These are phyloP conservation scores for Kuraishia cidri DNA, from an alignment of 805 yeast species.

Conservation along the genomic window DNA sequence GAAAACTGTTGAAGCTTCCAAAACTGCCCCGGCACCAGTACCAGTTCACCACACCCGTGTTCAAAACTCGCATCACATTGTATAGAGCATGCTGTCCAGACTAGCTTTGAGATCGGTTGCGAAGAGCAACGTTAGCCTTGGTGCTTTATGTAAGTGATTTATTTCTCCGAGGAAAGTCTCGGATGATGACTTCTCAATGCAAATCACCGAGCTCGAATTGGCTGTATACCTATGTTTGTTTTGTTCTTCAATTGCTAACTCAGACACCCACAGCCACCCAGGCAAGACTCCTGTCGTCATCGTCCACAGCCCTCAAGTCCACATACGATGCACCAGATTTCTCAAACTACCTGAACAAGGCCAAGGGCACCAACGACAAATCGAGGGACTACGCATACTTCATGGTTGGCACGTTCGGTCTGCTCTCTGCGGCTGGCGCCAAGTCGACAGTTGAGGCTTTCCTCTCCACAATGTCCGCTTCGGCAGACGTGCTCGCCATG, in stretches of 20 bases:
- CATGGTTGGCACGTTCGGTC: constrained; percentile 95
- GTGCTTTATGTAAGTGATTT: constrained; percentile 22
- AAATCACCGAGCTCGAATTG: neutral
- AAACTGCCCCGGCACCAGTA: too few relatives aligned
- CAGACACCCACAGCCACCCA: constrained; percentile 2
- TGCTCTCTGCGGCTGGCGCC: constrained; percentile 88
- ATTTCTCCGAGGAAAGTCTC: neutral
- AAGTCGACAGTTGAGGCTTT: constrained; percentile 93
- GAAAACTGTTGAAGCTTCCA: too few relatives aligned
- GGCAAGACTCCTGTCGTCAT: constrained; percentile 41
- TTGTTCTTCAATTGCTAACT: neutral
- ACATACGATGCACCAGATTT: constrained; percentile 90
- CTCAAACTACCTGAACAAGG: constrained; percentile 66
- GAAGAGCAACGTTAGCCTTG: constrained; percentile 28
- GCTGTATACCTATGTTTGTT: neutral
- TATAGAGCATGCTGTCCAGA: too few relatives aligned
- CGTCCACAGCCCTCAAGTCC: constrained; percentile 49
- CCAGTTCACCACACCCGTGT: too few relatives aligned
- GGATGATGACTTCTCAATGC: neutral
- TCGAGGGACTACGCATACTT: constrained; percentile 88
- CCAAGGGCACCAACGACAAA: constrained; percentile 59
- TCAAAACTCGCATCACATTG: too few relatives aligned
- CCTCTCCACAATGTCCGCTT: constrained; percentile 90
- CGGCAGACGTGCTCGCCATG: constrained; percentile 98
- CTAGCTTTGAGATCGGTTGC: constrained; percentile 34